Evolutionary conservation across 257 asterid genomes (phyloP).

Genomic region (Eucommia ulmoides): DNA sequence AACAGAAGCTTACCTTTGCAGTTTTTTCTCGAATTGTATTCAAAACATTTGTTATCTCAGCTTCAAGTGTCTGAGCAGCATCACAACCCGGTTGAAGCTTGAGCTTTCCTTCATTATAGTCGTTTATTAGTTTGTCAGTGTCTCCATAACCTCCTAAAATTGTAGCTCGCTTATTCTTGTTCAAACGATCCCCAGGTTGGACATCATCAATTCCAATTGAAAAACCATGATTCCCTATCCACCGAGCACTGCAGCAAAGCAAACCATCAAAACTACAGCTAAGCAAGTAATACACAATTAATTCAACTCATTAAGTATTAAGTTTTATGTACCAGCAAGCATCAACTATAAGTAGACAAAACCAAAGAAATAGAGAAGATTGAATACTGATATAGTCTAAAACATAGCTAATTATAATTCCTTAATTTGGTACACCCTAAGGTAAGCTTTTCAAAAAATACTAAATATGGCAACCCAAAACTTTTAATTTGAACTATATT

Average conservation of each 20-base stretch:
- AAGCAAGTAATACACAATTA: no score
- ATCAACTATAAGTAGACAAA: no score
- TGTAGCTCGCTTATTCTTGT: slow-evolving; percentile 42
- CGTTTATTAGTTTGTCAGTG: slow-evolving; percentile 45
- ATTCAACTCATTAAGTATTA: no score
- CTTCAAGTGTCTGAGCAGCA: slow-evolving; percentile 83
- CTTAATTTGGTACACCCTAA: no score
- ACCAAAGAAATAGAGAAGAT: no score
- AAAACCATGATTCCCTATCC: slow-evolving; percentile 99
- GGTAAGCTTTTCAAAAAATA: no score
- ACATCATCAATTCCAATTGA: slow-evolving; percentile 96
- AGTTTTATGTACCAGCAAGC: no score
- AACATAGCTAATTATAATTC: no score
- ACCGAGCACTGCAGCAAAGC: slow-evolving; percentile 66
- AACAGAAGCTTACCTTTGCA: slow-evolving; percentile 44
- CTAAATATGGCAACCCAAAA: no score
- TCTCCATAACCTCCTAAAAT: slow-evolving; percentile 42
- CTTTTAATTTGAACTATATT: no score
- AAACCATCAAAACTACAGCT: slow-evolving; percentile 9
- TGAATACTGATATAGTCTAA: no score
- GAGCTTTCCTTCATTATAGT: slow-evolving; percentile 59
- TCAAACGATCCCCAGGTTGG: slow-evolving; percentile 52
- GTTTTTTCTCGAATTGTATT: slow-evolving; percentile 64
- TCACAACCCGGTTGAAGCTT: slow-evolving; percentile 78
- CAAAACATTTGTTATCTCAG: slow-evolving; percentile 51